phyloP scores from a whole-genome alignment of 2,329 filamentous ascomycete species.

The Neofusicoccum cordaticola region DNA sequence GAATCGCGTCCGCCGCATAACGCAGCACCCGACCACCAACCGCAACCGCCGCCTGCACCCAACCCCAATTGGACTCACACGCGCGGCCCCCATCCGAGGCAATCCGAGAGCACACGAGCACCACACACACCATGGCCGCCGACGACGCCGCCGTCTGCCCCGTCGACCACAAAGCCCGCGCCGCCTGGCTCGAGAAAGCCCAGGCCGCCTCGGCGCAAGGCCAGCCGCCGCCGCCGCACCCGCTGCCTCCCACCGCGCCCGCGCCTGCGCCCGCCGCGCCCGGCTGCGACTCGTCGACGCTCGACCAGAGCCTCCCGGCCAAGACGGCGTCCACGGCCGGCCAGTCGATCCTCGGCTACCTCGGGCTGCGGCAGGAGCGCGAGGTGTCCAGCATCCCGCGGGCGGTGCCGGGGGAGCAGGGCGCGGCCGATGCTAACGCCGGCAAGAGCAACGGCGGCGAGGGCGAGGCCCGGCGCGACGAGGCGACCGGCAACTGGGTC shows the following conservation, averaged over 20 bases:
- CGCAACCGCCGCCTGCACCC: not conserved
- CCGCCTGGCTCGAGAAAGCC: conserved; percentile 77
- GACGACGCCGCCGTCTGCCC: conserved; percentile 57
- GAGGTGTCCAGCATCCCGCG: conserved; percentile 73
- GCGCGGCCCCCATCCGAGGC: too few relatives aligned
- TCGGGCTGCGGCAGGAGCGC: conserved; percentile 56
- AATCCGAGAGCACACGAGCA: too few relatives aligned
- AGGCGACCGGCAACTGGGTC: conserved; percentile 81
- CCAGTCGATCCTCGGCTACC: conserved; percentile 18
- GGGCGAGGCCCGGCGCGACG: conserved; percentile 40
- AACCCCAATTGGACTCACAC: not conserved
- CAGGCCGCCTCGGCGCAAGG: conserved; percentile 35
- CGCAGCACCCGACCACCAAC: too few relatives aligned
- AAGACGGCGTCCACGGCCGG: not conserved
- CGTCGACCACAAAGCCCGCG: conserved; percentile 84
- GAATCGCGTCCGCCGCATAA: too few relatives aligned
- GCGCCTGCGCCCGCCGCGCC: conserved; percentile 16
- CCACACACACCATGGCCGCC: conserved; percentile 1
- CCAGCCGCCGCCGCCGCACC: conserved; percentile 23
- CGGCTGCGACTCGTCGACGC: conserved; percentile 39
- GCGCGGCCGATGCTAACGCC: conserved; percentile 25
- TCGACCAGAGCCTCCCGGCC: conserved; percentile 18
- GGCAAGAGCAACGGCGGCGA: conserved; percentile 57
- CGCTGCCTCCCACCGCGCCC: not conserved
- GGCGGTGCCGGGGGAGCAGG: conserved; percentile 37